Conservation (phyloP, 805 yeast genomes). For the Ogataea polymorpha region DNA sequence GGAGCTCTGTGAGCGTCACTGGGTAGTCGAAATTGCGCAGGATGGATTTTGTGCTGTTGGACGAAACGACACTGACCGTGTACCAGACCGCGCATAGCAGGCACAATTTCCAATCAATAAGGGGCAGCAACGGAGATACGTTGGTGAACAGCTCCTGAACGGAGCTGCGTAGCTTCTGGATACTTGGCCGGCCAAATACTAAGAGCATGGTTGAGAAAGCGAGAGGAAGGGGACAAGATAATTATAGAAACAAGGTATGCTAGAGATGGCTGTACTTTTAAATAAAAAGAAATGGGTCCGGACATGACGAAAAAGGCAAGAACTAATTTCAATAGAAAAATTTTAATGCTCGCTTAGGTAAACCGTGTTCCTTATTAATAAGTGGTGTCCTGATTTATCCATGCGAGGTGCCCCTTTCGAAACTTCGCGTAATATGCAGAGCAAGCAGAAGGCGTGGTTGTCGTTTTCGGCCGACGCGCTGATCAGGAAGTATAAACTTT, state of each 20-base stretch:
- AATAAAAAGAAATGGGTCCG: neutral
- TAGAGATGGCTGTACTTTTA: slow-evolving; percentile 5
- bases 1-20: slow-evolving; percentile 84
- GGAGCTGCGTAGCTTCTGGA: slow-evolving; percentile 9
- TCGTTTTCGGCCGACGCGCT: neutral
- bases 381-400: neutral
- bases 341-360: neutral
- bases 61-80: slow-evolving; percentile 71
- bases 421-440: neutral
- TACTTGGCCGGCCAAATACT: slow-evolving; percentile 12
- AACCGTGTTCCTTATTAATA: neutral
- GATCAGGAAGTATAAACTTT: neutral
- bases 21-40: slow-evolving; percentile 71
- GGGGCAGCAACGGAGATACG: slow-evolving; percentile 17
- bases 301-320: slow-evolving; percentile 2
- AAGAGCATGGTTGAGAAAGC: slow-evolving; percentile 15
- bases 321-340: neutral
- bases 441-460: neutral
- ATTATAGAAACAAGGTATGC: neutral
- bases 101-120: slow-evolving; percentile 31
- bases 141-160: slow-evolving; percentile 9
- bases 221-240: neutral
- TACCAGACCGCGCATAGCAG: slow-evolving; percentile 76
- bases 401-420: slow-evolving; percentile 4
- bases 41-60: slow-evolving; percentile 77